These are phyloP conservation scores for Fusarium brevicatenulatum DNA, from an alignment of 2,329 filamentous ascomycete genomes.

Conservation along the genomic window DNA sequence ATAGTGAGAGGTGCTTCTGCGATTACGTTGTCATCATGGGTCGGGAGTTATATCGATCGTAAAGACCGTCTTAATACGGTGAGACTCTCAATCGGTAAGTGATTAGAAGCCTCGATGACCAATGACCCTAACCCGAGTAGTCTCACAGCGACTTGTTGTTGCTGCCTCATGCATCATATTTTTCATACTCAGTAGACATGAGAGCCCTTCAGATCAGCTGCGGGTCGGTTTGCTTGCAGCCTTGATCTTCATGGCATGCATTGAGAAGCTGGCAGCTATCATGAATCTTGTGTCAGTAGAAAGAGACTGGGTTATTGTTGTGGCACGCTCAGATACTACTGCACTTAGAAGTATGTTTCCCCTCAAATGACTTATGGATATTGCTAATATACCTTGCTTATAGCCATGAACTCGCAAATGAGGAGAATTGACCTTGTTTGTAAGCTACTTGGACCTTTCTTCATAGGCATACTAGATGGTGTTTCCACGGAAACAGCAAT, in stretches of 20 bases:
- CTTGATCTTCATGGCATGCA: conserved; percentile 66
- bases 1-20: conserved; percentile 67
- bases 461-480: conserved; percentile 63
- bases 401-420: conserved; percentile 66
- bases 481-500: conserved; percentile 61
- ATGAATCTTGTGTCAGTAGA: conserved; percentile 76
- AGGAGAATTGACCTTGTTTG: conserved; percentile 70
- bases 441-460: conserved; percentile 66
- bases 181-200: conserved; percentile 39
- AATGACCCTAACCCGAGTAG: conserved; percentile 29
- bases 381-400: neutral
- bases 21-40: conserved; percentile 65
- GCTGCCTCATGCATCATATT: conserved; percentile 60
- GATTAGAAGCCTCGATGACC: neutral
- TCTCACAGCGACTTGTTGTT: conserved; percentile 56
- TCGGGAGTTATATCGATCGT: conserved; percentile 70
- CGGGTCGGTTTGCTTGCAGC: conserved; percentile 47
- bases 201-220: conserved; percentile 1
- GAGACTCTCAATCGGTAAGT: conserved; percentile 58
- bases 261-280: conserved; percentile 74
- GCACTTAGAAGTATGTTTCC: conserved; percentile 28
- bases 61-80: conserved; percentile 62
- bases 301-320: conserved; percentile 69
- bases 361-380: neutral
- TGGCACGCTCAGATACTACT: conserved; percentile 36